These are phyloP conservation scores for Phaseolus coccineus DNA, from an alignment of 331 rosid genomes.

Conservation along the genomic window DNA sequence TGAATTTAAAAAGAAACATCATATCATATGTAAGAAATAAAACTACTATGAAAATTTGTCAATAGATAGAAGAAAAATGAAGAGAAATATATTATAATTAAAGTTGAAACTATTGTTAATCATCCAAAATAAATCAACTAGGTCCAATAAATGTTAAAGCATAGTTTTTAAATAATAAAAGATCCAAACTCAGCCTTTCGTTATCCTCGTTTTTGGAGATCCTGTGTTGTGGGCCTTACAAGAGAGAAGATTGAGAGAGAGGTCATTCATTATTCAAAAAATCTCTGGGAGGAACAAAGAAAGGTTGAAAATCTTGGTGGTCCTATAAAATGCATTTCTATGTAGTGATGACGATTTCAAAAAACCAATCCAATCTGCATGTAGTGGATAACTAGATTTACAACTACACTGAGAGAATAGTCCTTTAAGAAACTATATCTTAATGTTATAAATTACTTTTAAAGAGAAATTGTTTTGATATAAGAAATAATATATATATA, in stretches of 20 bases:
- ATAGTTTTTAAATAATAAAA: background rate
- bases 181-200: background rate
- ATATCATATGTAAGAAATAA: too few species aligned
- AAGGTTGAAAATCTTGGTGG: constrained; percentile 7
- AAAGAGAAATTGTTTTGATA: too few species aligned
- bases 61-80: too few species aligned
- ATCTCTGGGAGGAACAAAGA: background rate
- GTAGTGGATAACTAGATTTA: background rate
- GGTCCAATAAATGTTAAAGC: background rate
- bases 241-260: background rate
- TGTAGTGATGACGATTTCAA: background rate
- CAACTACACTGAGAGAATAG: too few species aligned
- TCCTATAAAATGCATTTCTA: constrained; percentile 1
- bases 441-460: too few species aligned
- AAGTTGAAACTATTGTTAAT: background rate
- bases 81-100: too few species aligned
- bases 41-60: too few species aligned
- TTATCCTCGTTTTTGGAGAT: background rate
- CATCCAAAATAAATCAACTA: background rate
- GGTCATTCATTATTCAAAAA: background rate
- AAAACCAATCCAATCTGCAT: background rate
- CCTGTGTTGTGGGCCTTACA: background rate
- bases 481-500: too few species aligned
- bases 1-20: too few species aligned
- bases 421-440: too few species aligned